These are phyloP conservation scores for Saccharomycopsis synnaedendra DNA, from an alignment of 805 yeast genomes.

Conservation along the genomic window DNA sequence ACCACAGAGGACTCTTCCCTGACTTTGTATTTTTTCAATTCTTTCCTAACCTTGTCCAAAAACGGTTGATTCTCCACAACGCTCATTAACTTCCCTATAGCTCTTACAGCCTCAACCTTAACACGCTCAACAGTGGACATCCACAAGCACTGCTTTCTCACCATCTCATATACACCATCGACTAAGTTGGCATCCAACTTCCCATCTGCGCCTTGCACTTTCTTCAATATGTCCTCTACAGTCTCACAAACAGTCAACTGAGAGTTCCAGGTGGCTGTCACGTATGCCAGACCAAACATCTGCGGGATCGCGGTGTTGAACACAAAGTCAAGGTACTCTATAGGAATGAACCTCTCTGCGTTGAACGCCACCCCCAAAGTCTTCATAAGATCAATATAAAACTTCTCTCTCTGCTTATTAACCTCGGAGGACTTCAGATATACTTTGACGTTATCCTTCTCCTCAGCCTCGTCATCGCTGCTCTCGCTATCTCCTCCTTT, in stretches of 20 bases:
- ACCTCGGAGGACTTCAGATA: slow-evolving; percentile 29
- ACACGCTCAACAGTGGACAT: slow-evolving; percentile 45
- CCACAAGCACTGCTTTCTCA: slow-evolving; percentile 24
- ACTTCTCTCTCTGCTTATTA: slow-evolving; percentile 39
- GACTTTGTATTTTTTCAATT: slow-evolving; percentile 18
- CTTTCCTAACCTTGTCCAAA: slow-evolving; percentile 13
- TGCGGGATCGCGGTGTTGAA: slow-evolving; percentile 20
- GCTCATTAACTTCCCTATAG: slow-evolving; percentile 21
- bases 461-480: slow-evolving; percentile 23
- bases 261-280: slow-evolving; percentile 49
- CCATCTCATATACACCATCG: slow-evolving; percentile 19
- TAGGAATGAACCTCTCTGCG: slow-evolving; percentile 13
- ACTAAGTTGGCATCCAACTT: slow-evolving; percentile 9
- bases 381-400: slow-evolving; percentile 26
- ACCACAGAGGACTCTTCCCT: slow-evolving; percentile 40
- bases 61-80: slow-evolving; percentile 20
- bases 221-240: slow-evolving; percentile 18
- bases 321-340: slow-evolving; percentile 20
- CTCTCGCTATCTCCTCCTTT: slow-evolving; percentile 17
- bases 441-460: slow-evolving; percentile 21
- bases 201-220: background rate
- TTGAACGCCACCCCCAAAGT: slow-evolving; percentile 27
- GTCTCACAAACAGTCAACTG: slow-evolving; percentile 36
- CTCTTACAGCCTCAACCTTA: slow-evolving; percentile 35
- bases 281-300: slow-evolving; percentile 21